Conservation (phyloP, 805 yeast species). For the Nakazawaea siamensis region DNA sequence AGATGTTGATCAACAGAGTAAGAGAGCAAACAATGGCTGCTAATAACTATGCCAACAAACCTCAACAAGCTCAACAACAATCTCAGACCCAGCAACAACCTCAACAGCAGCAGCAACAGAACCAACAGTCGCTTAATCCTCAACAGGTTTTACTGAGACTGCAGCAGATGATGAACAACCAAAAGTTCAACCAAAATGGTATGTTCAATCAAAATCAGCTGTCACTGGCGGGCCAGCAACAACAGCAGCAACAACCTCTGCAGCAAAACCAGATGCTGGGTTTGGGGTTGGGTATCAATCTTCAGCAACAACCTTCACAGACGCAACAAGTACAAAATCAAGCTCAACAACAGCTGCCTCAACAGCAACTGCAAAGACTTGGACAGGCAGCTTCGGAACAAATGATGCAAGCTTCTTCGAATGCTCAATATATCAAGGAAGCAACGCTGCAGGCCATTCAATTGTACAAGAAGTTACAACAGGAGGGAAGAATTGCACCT, state of each 20-base stretch:
- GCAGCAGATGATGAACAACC: slow-evolving; percentile 8
- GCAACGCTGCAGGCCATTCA: slow-evolving; percentile 22
- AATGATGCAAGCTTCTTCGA: slow-evolving; percentile 14
- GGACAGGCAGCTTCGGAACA: slow-evolving; percentile 17
- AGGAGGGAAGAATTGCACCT: slow-evolving; percentile 22
- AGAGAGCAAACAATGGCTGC: slow-evolving; percentile 24
- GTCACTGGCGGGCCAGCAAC: slow-evolving; percentile 11
- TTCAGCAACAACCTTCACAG: slow-evolving; percentile 14
- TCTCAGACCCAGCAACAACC: slow-evolving; percentile 20
- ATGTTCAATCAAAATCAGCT: slow-evolving; percentile 6
- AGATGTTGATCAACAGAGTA: slow-evolving; percentile 31
- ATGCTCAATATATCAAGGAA: slow-evolving; percentile 17
- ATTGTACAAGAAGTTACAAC: slow-evolving; percentile 25
- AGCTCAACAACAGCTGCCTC: slow-evolving; percentile 15
- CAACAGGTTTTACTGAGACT: slow-evolving; percentile 9
- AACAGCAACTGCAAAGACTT: slow-evolving; percentile 6
- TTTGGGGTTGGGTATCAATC: too few species aligned
- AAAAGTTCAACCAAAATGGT: slow-evolving; percentile 3
- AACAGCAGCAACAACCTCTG: slow-evolving; percentile 5
- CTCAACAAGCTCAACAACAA: slow-evolving; percentile 18
- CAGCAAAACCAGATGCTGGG: too few species aligned
- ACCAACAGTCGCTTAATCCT: slow-evolving; percentile 16
- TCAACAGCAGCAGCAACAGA: too few species aligned
- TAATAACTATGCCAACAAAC: slow-evolving; percentile 11
- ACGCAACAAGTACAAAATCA: slow-evolving; percentile 13